Percentiles rank a stretch among this genome's conserved stretches.
Conservation (phyloP, 495 filamentous ascomycete species). For the Filosporella fistucella region DNA sequence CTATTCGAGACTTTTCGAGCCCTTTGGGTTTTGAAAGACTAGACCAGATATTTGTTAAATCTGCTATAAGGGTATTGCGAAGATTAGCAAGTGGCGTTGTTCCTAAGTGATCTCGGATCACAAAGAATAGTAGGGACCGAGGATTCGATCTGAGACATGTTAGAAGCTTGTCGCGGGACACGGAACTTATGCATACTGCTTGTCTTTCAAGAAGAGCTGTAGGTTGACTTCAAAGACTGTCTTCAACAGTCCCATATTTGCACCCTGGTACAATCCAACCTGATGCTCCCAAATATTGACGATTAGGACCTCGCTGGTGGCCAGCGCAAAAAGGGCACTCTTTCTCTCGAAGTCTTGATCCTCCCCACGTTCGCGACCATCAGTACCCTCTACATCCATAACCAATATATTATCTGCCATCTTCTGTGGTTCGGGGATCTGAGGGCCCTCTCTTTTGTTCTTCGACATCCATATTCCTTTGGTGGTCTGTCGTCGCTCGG, state of each 20-base stretch:
- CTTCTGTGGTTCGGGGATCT: conserved; percentile 28
- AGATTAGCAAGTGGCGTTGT: conserved; percentile 84
- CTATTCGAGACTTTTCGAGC: conserved; percentile 81
- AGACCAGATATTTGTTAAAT: conserved; percentile 86
- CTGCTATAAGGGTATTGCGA: conserved; percentile 82
- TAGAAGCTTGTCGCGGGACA: conserved; percentile 15
- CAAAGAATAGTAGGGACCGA: conserved; percentile 93
- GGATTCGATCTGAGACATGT: conserved; percentile 65
- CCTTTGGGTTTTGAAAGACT: conserved; percentile 86
- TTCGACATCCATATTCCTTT: conserved; percentile 99
- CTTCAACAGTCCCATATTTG: conserved; percentile 97
- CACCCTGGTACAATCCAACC: conserved; percentile 95
- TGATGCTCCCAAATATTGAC: conserved; percentile 99
- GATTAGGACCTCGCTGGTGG: conserved; percentile 96
- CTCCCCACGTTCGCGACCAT: conserved; percentile 92
- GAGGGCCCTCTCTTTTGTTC: conserved; percentile 61
- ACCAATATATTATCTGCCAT: conserved; percentile 99
- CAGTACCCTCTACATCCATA: conserved; percentile 98
- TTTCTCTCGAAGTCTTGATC: conserved; percentile 99
- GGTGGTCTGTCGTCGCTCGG: conserved; percentile 86
- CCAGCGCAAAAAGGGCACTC: conserved; percentile 92
- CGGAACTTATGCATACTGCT: conserved; percentile 54
- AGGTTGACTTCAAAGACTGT: conserved; percentile 98
- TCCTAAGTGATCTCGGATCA: conserved; percentile 94
- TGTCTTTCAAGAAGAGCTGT: conserved; percentile 92